These are phyloP conservation scores for Mucor circinelloides DNA, from an alignment of 371 early-diverging fungal genomes.

Conservation along the genomic window DNA sequence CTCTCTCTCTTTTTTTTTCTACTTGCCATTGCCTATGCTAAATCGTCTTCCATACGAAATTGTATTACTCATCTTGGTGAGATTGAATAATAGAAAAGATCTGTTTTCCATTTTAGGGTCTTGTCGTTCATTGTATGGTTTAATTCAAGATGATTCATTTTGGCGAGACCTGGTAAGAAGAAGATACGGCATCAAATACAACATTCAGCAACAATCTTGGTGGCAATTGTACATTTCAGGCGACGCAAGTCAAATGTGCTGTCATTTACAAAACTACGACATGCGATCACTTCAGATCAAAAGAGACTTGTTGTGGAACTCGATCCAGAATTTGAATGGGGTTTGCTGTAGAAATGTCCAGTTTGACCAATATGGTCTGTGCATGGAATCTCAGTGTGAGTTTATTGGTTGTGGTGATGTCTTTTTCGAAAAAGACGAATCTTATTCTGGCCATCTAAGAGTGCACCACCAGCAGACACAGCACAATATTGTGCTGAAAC, in stretches of 20 bases:
- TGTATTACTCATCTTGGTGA: conserved; percentile 1
- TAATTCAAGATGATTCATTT: conserved; percentile 2
- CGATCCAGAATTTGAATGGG: background rate
- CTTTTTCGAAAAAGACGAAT: background rate
- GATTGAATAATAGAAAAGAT: conserved; percentile 10
- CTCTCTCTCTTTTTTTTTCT: background rate
- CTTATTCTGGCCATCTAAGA: background rate
- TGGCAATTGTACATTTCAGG: conserved; percentile 9
- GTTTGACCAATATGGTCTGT: conserved; percentile 12
- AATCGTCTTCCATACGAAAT: conserved; percentile 13
- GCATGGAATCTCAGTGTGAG: conserved; percentile 6
- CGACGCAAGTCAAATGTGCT: conserved; percentile 3
- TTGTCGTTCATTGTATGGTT: background rate
- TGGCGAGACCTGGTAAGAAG: conserved; percentile 13
- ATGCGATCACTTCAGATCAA: background rate
- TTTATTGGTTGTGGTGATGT: conserved; percentile 14
- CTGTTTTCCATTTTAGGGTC: conserved; percentile 6
- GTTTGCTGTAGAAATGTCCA: background rate
- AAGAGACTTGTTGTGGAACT: conserved; percentile 4
- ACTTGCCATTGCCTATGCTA: background rate
- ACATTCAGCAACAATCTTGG: conserved; percentile 6
- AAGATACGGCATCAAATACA: conserved; percentile 6
- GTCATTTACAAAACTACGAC: conserved; percentile 4
- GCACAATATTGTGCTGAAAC: conserved; percentile 7
- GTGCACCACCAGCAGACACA: background rate